Conservation (phyloP, 768 basidiomycete species). For the Krasilnikovozyma curviuscula region DNA sequence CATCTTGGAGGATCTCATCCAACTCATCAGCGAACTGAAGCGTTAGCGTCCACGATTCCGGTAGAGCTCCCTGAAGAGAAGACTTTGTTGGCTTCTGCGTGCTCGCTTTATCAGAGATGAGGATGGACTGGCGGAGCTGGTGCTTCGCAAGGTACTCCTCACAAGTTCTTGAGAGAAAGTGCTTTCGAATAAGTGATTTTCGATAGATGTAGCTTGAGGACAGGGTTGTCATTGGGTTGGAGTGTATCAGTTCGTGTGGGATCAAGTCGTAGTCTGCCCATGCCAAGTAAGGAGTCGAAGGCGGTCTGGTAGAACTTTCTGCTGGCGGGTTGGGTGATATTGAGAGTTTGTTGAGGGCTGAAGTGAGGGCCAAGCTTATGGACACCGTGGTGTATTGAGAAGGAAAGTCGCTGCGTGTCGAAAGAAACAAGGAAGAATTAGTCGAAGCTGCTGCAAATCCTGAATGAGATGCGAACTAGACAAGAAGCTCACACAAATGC, state of each 20-base stretch:
- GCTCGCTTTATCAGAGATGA: neutral
- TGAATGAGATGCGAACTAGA: no score
- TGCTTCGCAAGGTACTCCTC: slow-evolving; percentile 50
- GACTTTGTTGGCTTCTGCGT: slow-evolving; percentile 33
- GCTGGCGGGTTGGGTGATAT: no score
- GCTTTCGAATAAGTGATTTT: slow-evolving; percentile 74
- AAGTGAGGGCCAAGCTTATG: no score
- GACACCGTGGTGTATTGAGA: no score
- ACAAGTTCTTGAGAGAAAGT: slow-evolving; percentile 61
- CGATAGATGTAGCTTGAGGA: slow-evolving; percentile 74
- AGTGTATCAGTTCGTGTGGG: slow-evolving; percentile 51
- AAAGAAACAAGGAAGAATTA: no score
- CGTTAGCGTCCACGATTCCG: slow-evolving; percentile 65
- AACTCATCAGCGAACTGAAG: slow-evolving; percentile 81
- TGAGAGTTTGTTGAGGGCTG: no score
- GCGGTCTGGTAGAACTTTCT: no score
- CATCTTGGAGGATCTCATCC: slow-evolving; percentile 80
- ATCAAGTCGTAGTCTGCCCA: slow-evolving; percentile 76
- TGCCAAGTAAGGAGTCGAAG: no score
- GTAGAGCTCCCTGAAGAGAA: slow-evolving; percentile 37
- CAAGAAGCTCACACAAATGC: no score
- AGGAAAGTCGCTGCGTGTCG: no score
- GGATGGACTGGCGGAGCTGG: slow-evolving; percentile 11
- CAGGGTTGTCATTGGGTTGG: slow-evolving; percentile 32
- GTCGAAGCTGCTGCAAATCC: no score